Conservation (phyloP, 2,329 filamentous ascomycete genomes). For the Grosmannia penicillata region DNA sequence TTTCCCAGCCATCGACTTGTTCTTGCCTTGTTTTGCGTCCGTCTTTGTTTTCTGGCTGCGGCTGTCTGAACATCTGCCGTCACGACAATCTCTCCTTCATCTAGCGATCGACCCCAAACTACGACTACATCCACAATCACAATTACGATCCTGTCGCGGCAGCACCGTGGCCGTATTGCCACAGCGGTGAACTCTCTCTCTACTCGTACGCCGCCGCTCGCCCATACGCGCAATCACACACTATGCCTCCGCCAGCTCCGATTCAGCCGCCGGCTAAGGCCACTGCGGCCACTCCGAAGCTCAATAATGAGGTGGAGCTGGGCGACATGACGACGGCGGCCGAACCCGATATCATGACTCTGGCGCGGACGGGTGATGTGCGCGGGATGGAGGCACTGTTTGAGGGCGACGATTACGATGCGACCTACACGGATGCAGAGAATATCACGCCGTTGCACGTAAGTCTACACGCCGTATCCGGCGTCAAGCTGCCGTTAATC, state of each 20-base stretch:
- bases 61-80: too few relatives aligned
- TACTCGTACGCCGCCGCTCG: neutral
- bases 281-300: conserved; percentile 34
- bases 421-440: conserved; percentile 74
- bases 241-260: conserved; percentile 19
- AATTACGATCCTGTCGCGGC: too few relatives aligned
- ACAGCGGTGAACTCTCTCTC: too few relatives aligned
- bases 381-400: conserved; percentile 80
- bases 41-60: too few relatives aligned
- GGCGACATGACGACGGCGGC: conserved; percentile 22
- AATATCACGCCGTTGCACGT: conserved; percentile 94
- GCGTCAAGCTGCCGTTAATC: conserved; percentile 5
- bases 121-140: too few relatives aligned
- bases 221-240: neutral
- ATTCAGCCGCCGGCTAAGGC: conserved; percentile 41
- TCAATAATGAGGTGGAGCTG: conserved; percentile 42
- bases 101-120: too few relatives aligned
- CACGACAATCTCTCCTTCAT: too few relatives aligned
- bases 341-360: conserved; percentile 86
- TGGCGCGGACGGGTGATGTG: conserved; percentile 79
- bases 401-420: conserved; percentile 65
- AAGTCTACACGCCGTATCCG: conserved; percentile 17
- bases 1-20: too few relatives aligned
- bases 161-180: too few relatives aligned
- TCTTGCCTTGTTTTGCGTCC: too few relatives aligned